Base-by-base conservation (phyloP, 2,329 filamentous ascomycete species). In the Xylaria digitata region DNA sequence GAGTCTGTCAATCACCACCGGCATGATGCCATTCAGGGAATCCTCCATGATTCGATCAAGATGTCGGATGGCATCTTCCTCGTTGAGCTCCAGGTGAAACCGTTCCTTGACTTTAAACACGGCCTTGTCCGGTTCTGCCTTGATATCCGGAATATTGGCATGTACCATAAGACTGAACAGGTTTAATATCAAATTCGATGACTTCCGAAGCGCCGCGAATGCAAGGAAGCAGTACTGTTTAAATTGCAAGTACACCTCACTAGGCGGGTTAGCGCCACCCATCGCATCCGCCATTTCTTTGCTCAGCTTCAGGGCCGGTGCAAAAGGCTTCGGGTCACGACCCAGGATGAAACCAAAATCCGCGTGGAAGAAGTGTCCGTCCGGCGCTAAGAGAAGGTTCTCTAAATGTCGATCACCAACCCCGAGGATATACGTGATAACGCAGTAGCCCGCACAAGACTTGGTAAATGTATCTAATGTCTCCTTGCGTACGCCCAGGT, bases 251-350 rank as follows among this genome's bases (percentile, higher is more conserved):
- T 97, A 99, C 69, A 96, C 90, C 23, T 92, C 88, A 66, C 77
- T 77, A 0, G 76, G 75, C 3, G 92, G 93, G 40, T 87, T 86
- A 7, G 90, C 86, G 13, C 96, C 96, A 46, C 96, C 96, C 93
- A 99, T 97, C 69, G 94, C 96, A 75, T 99, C 96, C 3, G 98
- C 93, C 96, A 99, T 99, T 77, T 99, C 95, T 73, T 94, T 95
- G 76, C 92, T 95, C 8, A 99, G 88, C 79, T 99, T 99, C 90
- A 99, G 97, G 59, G 95, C 89, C 0, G 96, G 96, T 0, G 96
- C 95, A 76, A 99, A 98, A 0, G 96, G 96, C 77, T 99, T 99
- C 0, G 96, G 96, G 73, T 99, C 96, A 46, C 96, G 92, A 19
- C 96, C 96, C 1, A 99, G 90, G 69, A 99, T 99, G 80, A 97